phyloP scores from a whole-genome alignment of 78 protist genomes.

The Dictyostelium purpureum region DNA sequence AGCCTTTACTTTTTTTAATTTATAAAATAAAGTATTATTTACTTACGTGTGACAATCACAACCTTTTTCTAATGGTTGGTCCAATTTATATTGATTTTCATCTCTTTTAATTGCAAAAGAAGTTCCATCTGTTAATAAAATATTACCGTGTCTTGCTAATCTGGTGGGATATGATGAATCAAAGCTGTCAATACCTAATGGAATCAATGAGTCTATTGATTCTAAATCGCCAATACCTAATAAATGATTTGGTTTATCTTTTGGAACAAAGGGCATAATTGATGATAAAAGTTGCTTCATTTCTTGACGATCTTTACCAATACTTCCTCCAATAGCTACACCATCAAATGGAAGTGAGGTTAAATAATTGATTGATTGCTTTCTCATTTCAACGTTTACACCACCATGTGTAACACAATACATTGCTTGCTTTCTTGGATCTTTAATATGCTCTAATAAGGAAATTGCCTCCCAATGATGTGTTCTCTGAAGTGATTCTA shows the following conservation, averaged over 20 bases:
- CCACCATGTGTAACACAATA: constrained; percentile 92
- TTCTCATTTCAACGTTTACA: constrained; percentile 55
- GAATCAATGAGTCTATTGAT: constrained; percentile 18
- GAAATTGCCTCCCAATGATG: constrained; percentile 89
- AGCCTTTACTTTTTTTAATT: too few relatives aligned
- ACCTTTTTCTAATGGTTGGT: constrained; percentile 36
- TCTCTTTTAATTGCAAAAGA: constrained; percentile 5
- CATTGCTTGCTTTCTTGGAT: constrained; percentile 87
- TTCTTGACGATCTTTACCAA: constrained; percentile 84
- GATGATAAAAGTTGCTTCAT: constrained; percentile 18
- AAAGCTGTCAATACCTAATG: constrained; percentile 88
- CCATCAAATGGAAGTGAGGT: constrained; percentile 80
- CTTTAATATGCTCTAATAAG: constrained; percentile 58
- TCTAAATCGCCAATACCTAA: constrained; percentile 88
- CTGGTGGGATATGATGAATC: constrained; percentile 90
- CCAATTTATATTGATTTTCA: not conserved
- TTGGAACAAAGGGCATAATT: constrained; percentile 57
- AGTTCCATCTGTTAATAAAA: not conserved
- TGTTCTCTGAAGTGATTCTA: constrained; percentile 82
- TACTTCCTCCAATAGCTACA: constrained; percentile 85
- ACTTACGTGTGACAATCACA: constrained; percentile 73
- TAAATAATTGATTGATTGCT: constrained; percentile 69
- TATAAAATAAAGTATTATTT: not conserved
- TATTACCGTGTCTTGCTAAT: constrained; percentile 81
- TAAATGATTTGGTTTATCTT: constrained; percentile 80